A percentile compares a stretch with the other conserved stretches of the same genome.
These are phyloP conservation scores for Gryganskiella cystojenkinii DNA, from an alignment of 192 early-diverging fungal species.

Conservation along the genomic window DNA sequence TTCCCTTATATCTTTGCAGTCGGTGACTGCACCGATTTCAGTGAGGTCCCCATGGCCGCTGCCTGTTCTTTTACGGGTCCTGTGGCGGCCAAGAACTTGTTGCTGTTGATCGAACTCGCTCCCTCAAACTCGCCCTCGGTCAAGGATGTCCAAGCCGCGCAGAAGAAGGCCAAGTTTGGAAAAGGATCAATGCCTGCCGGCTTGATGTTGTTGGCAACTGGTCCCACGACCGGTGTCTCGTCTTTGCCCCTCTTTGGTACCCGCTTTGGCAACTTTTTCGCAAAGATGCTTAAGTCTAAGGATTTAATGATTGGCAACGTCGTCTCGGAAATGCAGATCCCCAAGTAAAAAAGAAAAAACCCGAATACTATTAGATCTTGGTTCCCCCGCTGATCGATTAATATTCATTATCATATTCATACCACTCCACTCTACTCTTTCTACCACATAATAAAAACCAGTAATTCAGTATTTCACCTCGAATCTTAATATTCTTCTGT, in stretches of 20 bases:
- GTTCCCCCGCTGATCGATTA: too few species aligned
- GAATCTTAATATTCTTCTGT: too few species aligned
- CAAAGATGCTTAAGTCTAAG: conserved; percentile 40
- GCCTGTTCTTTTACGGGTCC: conserved; percentile 13
- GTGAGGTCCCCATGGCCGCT: conserved; percentile 26
- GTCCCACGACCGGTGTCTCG: conserved; percentile 25
- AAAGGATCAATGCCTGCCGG: not conserved
- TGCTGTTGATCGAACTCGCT: not conserved
- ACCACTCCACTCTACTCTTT: too few species aligned
- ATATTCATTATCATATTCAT: too few species aligned
- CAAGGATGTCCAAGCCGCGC: not conserved
- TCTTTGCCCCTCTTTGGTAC: conserved; percentile 24
- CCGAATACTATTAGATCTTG: too few species aligned
- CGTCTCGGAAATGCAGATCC: too few species aligned
- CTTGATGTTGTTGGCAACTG: conserved; percentile 37
- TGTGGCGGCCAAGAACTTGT: conserved; percentile 32
- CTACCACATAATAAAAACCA: too few species aligned
- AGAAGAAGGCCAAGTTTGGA: conserved; percentile 15
- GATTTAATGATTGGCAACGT: conserved; percentile 33
- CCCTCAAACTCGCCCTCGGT: not conserved
- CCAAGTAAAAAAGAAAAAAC: not conserved
- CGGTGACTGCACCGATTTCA: conserved; percentile 60
- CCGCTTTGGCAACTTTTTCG: conserved; percentile 19
- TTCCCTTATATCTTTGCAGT: conserved; percentile 61
- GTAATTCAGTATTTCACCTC: too few species aligned